phyloP scores from a whole-genome alignment of 257 asterid genomes.

The Dorcoceras hygrometricum region DNA sequence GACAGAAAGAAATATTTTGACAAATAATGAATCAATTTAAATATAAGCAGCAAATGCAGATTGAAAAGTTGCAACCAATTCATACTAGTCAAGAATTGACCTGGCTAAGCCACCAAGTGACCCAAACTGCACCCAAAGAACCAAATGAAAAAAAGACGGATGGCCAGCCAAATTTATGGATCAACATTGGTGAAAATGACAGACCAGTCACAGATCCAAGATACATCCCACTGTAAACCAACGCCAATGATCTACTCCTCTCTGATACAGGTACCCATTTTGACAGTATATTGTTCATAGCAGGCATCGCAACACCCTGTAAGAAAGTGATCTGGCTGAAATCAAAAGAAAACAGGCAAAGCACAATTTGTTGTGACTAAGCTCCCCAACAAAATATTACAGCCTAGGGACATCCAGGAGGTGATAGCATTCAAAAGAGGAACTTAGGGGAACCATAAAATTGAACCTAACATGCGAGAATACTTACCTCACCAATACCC shows the following conservation, averaged over 20 bases:
- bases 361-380: not conserved
- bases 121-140: conserved; percentile 82
- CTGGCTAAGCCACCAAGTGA: conserved; percentile 69
- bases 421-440: conserved; percentile 2
- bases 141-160: conserved; percentile 89
- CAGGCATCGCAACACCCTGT: conserved; percentile 99
- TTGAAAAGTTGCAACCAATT: conserved; percentile 5
- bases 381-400: conserved; percentile 15
- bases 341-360: conserved; percentile 15
- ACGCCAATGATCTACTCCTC: conserved; percentile 89
- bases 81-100: conserved; percentile 35
- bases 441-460: conserved; percentile 9
- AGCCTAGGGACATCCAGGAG: not conserved
- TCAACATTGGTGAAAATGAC: conserved; percentile 82
- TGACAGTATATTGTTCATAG: conserved; percentile 84
- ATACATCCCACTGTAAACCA: conserved; percentile 96
- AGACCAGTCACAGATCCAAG: conserved; percentile 91
- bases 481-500: conserved; percentile 91
- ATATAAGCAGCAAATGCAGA: conserved; percentile 1
- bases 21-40: conserved; percentile 6
- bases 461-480: conserved; percentile 6
- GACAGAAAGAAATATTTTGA: not conserved
- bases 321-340: conserved; percentile 25
- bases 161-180: conserved; percentile 90
- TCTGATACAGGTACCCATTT: conserved; percentile 94